Evolutionary conservation across 768 basidiomycete genomes (phyloP), one percentile per base, ranked within the genome.

Genomic region (Leccinum broughii): DNA sequence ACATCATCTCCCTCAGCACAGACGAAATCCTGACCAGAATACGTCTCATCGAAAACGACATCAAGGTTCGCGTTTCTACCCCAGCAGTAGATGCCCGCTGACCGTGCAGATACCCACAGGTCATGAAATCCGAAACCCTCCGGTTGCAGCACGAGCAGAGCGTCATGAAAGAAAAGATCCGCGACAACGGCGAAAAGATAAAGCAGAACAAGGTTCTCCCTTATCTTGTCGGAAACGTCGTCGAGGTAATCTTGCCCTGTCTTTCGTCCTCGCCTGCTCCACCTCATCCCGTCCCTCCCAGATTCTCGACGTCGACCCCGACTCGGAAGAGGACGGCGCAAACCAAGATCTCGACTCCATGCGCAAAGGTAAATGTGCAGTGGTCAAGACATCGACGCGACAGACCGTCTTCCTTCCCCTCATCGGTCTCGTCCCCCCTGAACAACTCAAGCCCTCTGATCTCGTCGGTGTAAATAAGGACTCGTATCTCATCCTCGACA

Each of bases 381-480:
- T 98, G 56, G 95, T 98, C 80, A 99, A 99, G 78, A 98, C 97
- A 5, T 95, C 95, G 1, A 98, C 96, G 8, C 89, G 97, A 61
- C 97, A 97, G 78, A 98, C 97, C 51, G 94, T 99, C 48, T 99
- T 99, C 81, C 86, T 99, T 14, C 97, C 97, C 14, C 85, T 99
- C 70, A 95, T 98, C 65, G 97, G 97, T 60, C 92, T 99, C 58
- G 97, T 98, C 26, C 92, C 96, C 22, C 85, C 95, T 50, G 93
- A 95, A 61, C 78, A 93, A 66, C 87, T 99, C 62, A 88, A 83
- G 68, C 96, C 96, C 4, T 83, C 90, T 49, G 97, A 98, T 76
- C 86, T 99, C 52, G 95, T 99, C 66, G 97, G 97, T 64, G 96
- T 98, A 54, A 98, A 99, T 81, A 99, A 99, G 75, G 97, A 99